phyloP scores from a whole-genome alignment of 2,329 filamentous ascomycete species.

The Macrophomina pseudophaseolina region DNA sequence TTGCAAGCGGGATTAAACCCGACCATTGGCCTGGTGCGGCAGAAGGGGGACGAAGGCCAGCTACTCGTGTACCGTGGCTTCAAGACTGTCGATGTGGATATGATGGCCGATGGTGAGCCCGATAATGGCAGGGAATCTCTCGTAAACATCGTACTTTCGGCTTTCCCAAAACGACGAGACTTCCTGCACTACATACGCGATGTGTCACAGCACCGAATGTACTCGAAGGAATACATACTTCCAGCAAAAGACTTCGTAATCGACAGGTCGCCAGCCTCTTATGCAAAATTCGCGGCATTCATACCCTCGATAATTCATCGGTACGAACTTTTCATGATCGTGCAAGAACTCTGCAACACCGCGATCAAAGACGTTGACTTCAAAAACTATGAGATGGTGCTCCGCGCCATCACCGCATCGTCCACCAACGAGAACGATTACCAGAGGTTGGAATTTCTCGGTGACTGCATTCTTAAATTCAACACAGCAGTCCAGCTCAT shows the following conservation, averaged over 20 bases:
- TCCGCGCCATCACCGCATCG: conserved; percentile 73
- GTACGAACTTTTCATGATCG: conserved; percentile 69
- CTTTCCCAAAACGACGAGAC: conserved; percentile 62
- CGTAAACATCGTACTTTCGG: background rate
- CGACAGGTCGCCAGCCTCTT: conserved; percentile 51
- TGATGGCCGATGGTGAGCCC: conserved; percentile 31
- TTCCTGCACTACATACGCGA: conserved; percentile 57
- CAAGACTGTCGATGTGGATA: background rate
- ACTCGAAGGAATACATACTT: conserved; percentile 55
- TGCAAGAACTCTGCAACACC: conserved; percentile 62
- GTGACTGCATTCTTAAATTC: conserved; percentile 82
- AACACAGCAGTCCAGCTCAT: conserved; percentile 70
- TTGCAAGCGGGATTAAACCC: conserved; percentile 24
- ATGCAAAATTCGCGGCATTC: conserved; percentile 61
- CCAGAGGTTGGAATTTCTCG: conserved; percentile 84
- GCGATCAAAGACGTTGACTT: conserved; percentile 62
- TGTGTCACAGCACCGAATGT: conserved; percentile 33
- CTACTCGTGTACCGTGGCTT: conserved; percentile 3
- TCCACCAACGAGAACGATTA: conserved; percentile 71
- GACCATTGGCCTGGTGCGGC: background rate
- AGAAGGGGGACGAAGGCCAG: background rate
- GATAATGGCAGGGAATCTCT: background rate
- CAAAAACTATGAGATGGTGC: conserved; percentile 58
- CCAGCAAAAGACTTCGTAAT: conserved; percentile 55
- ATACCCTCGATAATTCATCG: conserved; percentile 75